These are phyloP conservation scores for Populus hybrid DNA, from an alignment of 441 rosid species.

Conservation along the genomic window DNA sequence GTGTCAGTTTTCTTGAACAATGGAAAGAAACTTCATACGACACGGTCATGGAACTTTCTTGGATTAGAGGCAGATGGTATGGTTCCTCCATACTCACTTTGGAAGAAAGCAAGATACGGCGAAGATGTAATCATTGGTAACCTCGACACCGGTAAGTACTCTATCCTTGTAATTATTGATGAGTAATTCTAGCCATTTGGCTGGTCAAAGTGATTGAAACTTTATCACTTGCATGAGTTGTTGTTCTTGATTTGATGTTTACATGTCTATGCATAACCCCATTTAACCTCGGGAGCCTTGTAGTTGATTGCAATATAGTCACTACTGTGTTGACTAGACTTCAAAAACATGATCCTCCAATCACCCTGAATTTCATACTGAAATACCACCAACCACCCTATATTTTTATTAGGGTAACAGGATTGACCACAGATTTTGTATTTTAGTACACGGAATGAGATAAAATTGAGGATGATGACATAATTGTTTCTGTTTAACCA, in stretches of 20 bases:
- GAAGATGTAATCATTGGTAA: conserved; percentile 54
- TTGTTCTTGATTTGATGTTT: conserved; percentile 4
- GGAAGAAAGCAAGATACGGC: conserved; percentile 50
- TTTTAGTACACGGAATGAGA: not conserved
- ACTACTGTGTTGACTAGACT: not conserved
- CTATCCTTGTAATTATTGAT: not conserved
- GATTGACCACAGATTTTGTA: not conserved
- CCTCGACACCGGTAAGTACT: conserved; percentile 50
- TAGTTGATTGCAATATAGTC: not conserved
- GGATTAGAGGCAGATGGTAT: conserved; percentile 33
- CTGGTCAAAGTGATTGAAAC: not conserved
- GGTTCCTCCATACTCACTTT: conserved; percentile 24
- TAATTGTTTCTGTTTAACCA: not conserved
- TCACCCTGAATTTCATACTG: not conserved
- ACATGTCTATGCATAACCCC: not conserved
- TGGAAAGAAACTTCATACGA: conserved; percentile 46
- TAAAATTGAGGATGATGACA: not conserved
- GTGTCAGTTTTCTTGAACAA: conserved; percentile 43
- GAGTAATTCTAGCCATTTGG: not conserved
- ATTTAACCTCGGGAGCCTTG: not conserved
- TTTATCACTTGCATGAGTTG: not conserved
- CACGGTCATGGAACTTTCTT: conserved; percentile 63
- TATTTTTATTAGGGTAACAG: not conserved
- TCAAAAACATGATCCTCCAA: not conserved
- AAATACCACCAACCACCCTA: not conserved